Evolutionary conservation across 495 filamentous ascomycete species (phyloP), one percentile per base, ranked within the genome.

Genomic region (Podospora sp.): DNA sequence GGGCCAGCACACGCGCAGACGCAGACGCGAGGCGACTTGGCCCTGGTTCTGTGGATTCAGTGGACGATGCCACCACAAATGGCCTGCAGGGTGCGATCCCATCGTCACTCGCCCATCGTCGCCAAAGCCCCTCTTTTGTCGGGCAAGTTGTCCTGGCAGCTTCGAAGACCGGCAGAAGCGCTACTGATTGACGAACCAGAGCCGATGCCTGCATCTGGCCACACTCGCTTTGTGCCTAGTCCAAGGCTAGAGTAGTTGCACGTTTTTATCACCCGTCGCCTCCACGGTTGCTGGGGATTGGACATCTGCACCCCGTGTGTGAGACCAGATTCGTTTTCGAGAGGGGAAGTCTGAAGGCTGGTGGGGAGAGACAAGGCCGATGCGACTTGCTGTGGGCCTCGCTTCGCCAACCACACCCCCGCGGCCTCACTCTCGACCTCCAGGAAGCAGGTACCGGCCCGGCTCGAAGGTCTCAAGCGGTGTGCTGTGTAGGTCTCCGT

Each of bases 21-120:
- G 69, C 69, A 65, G 66, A 66, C 69, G 71, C 69, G 68, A 70
- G 73, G 72, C 71, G 66, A 75, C 75, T 72, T 77, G 75, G 71
- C 75, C 27, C 35, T 59, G 51, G 26, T 53, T 67, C 51, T 73
- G 71, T 76, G 74, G 75, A 69, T 69, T 69, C 50, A 0, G 25
- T 60, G 52, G 58, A 49, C 65, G 68, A 69, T 68, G 35, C 72
- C 66, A 51, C 29, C 25, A 51, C 53, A 46, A 35, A 71, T 73
- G 67, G 33, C 62, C 68, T 75, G 74, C 74, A 75, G 69, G 60
- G 60, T 52, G 67, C 62, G 57, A 65, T 69, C 56, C 40, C 40
- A 33, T 33, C 22, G 59, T 58, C 60, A 65, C 50, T 46, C 40
- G 40, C 12, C 40, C 56, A 27, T 25, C 16, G 6, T 35, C 56